Evolutionary conservation across 1,284 basidiomycete species (phyloP).

Genomic region (Malassezia arunalokei): DNA sequence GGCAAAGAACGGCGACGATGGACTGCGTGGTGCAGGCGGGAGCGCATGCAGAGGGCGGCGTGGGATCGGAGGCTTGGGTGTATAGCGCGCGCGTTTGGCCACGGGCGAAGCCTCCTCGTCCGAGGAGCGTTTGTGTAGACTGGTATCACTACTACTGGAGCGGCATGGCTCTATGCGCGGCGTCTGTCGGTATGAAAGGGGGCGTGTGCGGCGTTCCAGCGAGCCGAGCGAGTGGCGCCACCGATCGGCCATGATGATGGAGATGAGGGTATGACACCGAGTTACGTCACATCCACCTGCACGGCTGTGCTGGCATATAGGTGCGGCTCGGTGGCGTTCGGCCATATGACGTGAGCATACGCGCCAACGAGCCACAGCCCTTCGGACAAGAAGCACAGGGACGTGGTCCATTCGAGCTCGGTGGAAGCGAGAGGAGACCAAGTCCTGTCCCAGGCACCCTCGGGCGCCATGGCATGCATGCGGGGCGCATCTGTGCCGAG

Average conservation of each 20-base stretch:
- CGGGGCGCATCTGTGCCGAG: background rate
- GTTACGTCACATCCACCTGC: background rate
- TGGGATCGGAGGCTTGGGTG: conserved; percentile 4
- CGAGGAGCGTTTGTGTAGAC: background rate
- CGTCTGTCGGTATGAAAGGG: background rate
- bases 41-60: conserved; percentile 1
- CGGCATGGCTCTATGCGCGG: background rate
- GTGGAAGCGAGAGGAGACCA: background rate
- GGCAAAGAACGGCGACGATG: conserved; percentile 10
- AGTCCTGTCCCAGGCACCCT: conserved; percentile 14
- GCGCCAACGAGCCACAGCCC: conserved; percentile 5
- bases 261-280: background rate
- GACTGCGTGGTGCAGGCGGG: conserved; percentile 3
- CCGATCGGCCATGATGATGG: background rate
- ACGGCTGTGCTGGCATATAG: background rate
- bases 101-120: background rate
- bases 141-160: conserved; percentile 6
- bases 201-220: background rate
- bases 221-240: conserved; percentile 1
- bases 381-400: conserved; percentile 16
- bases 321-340: background rate
- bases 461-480: conserved; percentile 15
- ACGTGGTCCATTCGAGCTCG: background rate
- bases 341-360: background rate
- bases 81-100: conserved; percentile 2